phyloP scores from a whole-genome alignment of 257 asterid genomes.

The Solanum bulbocastanum region DNA sequence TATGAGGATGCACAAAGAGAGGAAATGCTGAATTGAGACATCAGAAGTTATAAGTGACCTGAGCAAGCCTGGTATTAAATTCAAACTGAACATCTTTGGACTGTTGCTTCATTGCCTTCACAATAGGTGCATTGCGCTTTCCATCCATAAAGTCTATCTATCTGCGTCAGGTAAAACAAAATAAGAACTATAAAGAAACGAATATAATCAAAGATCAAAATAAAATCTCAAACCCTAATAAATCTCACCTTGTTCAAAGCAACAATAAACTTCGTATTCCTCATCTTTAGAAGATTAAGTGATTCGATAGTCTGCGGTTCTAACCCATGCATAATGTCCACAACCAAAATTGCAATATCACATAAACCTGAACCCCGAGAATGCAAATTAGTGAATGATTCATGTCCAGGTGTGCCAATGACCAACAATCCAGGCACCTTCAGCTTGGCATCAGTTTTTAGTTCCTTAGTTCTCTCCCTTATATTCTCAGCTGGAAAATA shows the following conservation, averaged over 20 bases:
- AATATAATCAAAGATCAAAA: neutral
- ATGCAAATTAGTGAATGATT: slow-evolving; percentile 83
- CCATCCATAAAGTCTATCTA: slow-evolving; percentile 91
- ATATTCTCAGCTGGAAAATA: slow-evolving; percentile 94
- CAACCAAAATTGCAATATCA: slow-evolving; percentile 91
- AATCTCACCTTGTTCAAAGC: slow-evolving; percentile 81
- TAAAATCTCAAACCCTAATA: neutral
- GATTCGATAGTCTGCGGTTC: slow-evolving; percentile 98
- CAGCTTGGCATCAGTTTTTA: slow-evolving; percentile 89
- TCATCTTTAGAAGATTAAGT: slow-evolving; percentile 84
- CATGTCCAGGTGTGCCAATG: slow-evolving; percentile 98
- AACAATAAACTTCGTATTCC: slow-evolving; percentile 80
- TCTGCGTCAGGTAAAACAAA: slow-evolving; percentile 24
- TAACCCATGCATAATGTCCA: slow-evolving; percentile 96
- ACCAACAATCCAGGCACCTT: slow-evolving; percentile 93
- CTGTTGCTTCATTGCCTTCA: slow-evolving; percentile 74
- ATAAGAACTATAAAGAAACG: neutral
- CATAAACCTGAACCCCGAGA: slow-evolving; percentile 98
- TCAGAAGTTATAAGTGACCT: slow-evolving; percentile 24
- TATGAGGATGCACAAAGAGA: neutral
- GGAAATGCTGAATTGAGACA: neutral
- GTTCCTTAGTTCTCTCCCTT: slow-evolving; percentile 92
- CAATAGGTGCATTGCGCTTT: slow-evolving; percentile 75
- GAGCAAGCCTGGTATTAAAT: slow-evolving; percentile 62
- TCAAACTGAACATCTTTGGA: slow-evolving; percentile 57